Evolutionary conservation across 2,329 filamentous ascomycete species (phyloP).

Genomic region (Orbilia javanica): DNA sequence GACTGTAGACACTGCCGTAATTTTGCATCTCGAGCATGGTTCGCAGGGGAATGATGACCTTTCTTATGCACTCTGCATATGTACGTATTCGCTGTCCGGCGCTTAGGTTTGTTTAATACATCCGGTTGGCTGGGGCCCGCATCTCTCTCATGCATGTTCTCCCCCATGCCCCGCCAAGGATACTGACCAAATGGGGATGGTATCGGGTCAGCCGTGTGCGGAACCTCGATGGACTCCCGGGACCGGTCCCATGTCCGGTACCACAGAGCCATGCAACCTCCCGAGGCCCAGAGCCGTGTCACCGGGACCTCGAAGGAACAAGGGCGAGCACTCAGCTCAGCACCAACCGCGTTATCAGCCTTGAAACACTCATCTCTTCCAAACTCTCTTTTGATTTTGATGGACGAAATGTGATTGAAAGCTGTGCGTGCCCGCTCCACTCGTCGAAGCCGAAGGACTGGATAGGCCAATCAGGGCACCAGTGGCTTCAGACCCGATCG

Average conservation of each 20-base stretch:
- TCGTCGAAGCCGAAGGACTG: conserved; percentile 36
- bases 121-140: conserved; percentile 50
- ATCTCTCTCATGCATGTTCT: conserved; percentile 21
- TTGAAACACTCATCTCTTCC: conserved; percentile 53
- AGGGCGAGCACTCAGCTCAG: conserved; percentile 13
- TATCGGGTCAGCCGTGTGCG: conserved; percentile 4
- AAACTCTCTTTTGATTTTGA: conserved; percentile 23
- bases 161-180: conserved; percentile 8
- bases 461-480: conserved; percentile 38
- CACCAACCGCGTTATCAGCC: conserved; percentile 16
- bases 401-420: conserved; percentile 29
- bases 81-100: conserved; percentile 40
- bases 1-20: conserved; percentile 27
- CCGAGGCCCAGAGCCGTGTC: neutral
- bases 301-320: conserved; percentile 3
- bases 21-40: conserved; percentile 51
- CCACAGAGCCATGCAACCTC: neutral
- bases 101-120: conserved; percentile 43
- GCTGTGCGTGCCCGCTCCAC: conserved; percentile 33
- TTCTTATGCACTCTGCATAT: conserved; percentile 23
- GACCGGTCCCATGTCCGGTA: neutral
- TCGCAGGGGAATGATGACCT: conserved; percentile 43
- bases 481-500: conserved; percentile 44
- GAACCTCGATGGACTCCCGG: conserved; percentile 4
- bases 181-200: neutral